A percentile compares a stretch with the other conserved stretches of the same genome.
Evolutionary conservation across 2,329 filamentous ascomycete species (phyloP).

Genomic region (Claviceps maximensis): DNA sequence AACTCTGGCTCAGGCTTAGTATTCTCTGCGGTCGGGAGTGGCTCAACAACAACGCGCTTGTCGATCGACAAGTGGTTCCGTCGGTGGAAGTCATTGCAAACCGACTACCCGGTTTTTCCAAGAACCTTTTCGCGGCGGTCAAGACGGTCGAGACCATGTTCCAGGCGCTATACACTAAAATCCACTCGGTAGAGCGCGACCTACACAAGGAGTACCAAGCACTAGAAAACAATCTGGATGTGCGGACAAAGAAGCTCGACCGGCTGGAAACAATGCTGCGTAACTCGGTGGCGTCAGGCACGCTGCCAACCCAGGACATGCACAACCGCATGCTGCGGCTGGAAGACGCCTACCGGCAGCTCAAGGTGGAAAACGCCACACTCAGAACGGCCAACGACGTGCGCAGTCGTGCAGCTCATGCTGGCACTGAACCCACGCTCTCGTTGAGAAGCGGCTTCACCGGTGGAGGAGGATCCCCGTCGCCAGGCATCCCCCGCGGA

Average conservation of each 20-base stretch:
- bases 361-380: slow-evolving; percentile 56
- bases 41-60: slow-evolving; percentile 76
- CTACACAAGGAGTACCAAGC: slow-evolving; percentile 83
- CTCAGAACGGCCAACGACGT: slow-evolving; percentile 51
- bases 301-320: slow-evolving; percentile 28
- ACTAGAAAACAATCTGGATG: slow-evolving; percentile 68
- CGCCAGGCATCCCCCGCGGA: slow-evolving; percentile 40
- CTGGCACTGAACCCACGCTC: slow-evolving; percentile 23
- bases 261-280: slow-evolving; percentile 69
- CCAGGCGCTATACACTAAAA: slow-evolving; percentile 61
- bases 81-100: slow-evolving; percentile 75
- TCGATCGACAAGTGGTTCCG: slow-evolving; percentile 73
- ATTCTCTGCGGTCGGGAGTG: slow-evolving; percentile 81
- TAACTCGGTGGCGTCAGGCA: slow-evolving; percentile 43
- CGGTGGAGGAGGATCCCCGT: slow-evolving; percentile 31
- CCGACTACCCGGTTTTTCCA: slow-evolving; percentile 76
- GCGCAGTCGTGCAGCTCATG: slow-evolving; percentile 34
- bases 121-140: slow-evolving; percentile 75
- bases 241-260: slow-evolving; percentile 74
- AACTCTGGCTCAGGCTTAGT: slow-evolving; percentile 82
- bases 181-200: slow-evolving; percentile 77
- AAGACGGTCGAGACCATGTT: slow-evolving; percentile 78
- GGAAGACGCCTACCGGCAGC: slow-evolving; percentile 47
- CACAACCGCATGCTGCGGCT: slow-evolving; percentile 38
- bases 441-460: slow-evolving; percentile 12